Conservation (phyloP, 768 basidiomycete species). For the Ramaria sp. region DNA sequence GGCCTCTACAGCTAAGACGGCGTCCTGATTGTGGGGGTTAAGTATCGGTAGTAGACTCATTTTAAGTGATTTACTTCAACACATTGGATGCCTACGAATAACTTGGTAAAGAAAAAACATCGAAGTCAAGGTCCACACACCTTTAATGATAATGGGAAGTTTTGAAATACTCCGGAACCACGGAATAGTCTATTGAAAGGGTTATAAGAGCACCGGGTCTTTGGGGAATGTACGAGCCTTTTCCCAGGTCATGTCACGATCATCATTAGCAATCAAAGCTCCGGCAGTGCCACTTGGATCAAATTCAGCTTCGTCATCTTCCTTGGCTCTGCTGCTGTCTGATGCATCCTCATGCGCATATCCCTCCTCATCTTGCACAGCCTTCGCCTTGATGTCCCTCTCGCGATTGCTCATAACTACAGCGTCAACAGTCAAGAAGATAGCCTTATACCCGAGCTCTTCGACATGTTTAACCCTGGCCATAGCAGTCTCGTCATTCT, state of each 20-base stretch:
- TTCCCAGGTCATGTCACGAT: constrained; percentile 71
- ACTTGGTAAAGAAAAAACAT: constrained; percentile 11
- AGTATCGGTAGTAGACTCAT: constrained; percentile 18
- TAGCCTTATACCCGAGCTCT: constrained; percentile 68
- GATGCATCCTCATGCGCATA: constrained; percentile 17
- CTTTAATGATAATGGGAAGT: constrained; percentile 68
- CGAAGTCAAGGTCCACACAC: constrained; percentile 20
- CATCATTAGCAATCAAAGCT: constrained; percentile 52
- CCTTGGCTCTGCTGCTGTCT: constrained; percentile 20
- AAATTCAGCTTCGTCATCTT: constrained; percentile 23
- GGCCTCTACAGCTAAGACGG: constrained; percentile 69
- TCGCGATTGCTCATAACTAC: constrained; percentile 77
- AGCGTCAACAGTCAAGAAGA: constrained; percentile 88
- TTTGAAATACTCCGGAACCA: constrained; percentile 64
- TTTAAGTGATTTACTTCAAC: constrained; percentile 39
- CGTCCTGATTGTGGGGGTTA: constrained; percentile 47
- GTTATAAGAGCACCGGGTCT: background rate
- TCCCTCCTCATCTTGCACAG: constrained; percentile 41
- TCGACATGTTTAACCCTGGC: constrained; percentile 63
- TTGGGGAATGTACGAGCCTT: constrained; percentile 26
- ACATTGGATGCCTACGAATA: constrained; percentile 51
- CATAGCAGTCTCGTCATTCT: constrained; percentile 52
- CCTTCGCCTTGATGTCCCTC: constrained; percentile 48
- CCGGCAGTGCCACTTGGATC: constrained; percentile 52
- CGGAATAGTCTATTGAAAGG: constrained; percentile 46